phyloP scores from a whole-genome alignment of 2,329 filamentous ascomycete species.

The Epichloe hybrida region DNA sequence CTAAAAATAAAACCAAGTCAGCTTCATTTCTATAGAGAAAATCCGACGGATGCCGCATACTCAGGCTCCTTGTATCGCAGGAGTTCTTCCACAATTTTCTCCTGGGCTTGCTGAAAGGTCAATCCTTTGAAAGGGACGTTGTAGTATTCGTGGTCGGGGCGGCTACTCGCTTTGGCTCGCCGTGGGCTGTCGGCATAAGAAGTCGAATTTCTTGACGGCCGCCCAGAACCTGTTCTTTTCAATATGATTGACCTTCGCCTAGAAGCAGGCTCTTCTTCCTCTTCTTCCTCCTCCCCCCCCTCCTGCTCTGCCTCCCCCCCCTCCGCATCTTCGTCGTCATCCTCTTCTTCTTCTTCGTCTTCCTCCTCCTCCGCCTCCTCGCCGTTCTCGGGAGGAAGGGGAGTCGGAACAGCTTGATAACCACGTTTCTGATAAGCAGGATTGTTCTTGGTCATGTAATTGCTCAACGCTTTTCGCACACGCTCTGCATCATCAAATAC shows the following conservation, averaged over 20 bases:
- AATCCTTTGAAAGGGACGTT: constrained; percentile 54
- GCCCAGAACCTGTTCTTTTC: constrained; percentile 22
- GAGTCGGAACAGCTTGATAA: constrained; percentile 62
- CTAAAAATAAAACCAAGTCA: constrained; percentile 28
- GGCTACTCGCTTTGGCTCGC: constrained; percentile 24
- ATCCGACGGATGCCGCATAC: constrained; percentile 26
- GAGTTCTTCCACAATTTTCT: constrained; percentile 68
- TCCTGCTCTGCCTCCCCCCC: constrained; percentile 10
- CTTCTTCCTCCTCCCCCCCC: constrained; percentile 16
- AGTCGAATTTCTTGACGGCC: constrained; percentile 20
- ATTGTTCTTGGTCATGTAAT: constrained; percentile 77
- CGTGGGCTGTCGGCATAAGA: constrained; percentile 20
- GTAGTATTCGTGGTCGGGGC: constrained; percentile 40
- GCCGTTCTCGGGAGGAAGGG: constrained; percentile 38
- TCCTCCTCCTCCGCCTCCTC: constrained; percentile 14
- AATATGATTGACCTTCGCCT: constrained; percentile 26
- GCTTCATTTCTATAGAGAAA: background rate
- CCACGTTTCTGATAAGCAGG: constrained; percentile 59
- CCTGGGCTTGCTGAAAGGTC: constrained; percentile 72
- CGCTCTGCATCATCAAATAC: constrained; percentile 77
- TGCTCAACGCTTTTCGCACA: constrained; percentile 72
- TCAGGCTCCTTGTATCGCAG: constrained; percentile 54
- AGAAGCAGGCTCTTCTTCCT: constrained; percentile 19
- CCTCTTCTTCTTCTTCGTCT: constrained; percentile 10
- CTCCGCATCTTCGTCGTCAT: constrained; percentile 13